These are phyloP conservation scores for Helicostylum pulchrum DNA, from an alignment of 192 early-diverging fungal species.

Conservation along the genomic window DNA sequence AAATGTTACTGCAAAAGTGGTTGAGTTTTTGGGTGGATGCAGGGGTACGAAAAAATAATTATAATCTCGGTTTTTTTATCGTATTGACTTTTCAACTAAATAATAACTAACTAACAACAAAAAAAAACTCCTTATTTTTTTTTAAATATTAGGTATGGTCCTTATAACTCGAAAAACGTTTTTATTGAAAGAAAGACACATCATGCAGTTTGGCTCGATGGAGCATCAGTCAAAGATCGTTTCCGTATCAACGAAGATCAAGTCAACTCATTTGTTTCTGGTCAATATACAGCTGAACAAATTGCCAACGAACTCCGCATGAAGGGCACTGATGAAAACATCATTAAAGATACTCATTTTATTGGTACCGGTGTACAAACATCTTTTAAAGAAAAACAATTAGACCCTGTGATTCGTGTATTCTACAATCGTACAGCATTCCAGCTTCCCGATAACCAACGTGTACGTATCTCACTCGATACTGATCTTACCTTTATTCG, in stretches of 20 bases:
- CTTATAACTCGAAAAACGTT: constrained; percentile 25
- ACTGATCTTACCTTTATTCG: constrained; percentile 94
- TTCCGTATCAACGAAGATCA: constrained; percentile 93
- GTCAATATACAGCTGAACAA: constrained; percentile 70
- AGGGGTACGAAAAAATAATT: too few relatives aligned
- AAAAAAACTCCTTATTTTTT: background rate
- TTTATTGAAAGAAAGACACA: constrained; percentile 40
- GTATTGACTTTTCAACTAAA: too few relatives aligned
- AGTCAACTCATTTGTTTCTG: constrained; percentile 81
- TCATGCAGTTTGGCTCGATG: constrained; percentile 57
- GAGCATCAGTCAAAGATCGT: constrained; percentile 77
- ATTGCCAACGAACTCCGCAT: constrained; percentile 74
- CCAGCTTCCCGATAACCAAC: constrained; percentile 92
- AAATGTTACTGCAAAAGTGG: too few relatives aligned
- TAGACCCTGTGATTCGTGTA: constrained; percentile 83
- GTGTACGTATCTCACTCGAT: constrained; percentile 93
- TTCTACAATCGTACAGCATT: constrained; percentile 98
- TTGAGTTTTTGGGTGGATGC: too few relatives aligned
- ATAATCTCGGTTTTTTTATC: too few relatives aligned
- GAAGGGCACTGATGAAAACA: constrained; percentile 68
- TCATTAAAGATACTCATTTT: constrained; percentile 66
- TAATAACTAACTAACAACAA: too few relatives aligned
- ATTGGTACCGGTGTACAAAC: constrained; percentile 74
- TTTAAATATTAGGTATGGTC: constrained; percentile 34
- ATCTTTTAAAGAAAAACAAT: constrained; percentile 62